These are phyloP conservation scores for Blastocystis sp. DNA, from an alignment of 352 stramenopile species.

Conservation along the genomic window DNA sequence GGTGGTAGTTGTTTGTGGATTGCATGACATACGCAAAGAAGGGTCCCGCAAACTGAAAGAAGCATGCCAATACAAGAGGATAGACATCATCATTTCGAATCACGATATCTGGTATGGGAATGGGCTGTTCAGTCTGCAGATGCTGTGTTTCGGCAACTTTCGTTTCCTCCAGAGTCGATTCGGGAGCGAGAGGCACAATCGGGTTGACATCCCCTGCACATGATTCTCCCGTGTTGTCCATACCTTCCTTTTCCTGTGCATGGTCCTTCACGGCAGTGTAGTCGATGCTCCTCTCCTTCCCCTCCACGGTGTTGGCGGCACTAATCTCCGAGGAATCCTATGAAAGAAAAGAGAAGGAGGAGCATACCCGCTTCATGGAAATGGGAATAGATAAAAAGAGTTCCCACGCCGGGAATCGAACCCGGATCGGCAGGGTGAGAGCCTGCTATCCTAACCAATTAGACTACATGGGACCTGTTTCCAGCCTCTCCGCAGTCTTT, in stretches of 20 bases:
- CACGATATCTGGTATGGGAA: too few relatives aligned
- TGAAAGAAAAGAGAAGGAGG: neutral
- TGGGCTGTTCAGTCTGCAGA: too few relatives aligned
- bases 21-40: neutral
- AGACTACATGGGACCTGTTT: slow-evolving; percentile 68
- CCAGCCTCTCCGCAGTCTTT: neutral
- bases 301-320: neutral
- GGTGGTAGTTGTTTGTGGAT: neutral
- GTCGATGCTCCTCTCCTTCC: neutral
- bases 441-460: slow-evolving; percentile 70
- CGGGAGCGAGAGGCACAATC: too few relatives aligned
- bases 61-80: neutral
- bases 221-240: neutral
- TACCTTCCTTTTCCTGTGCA: neutral
- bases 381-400: slow-evolving; percentile 2
- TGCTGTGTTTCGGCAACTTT: too few relatives aligned
- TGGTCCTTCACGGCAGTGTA: neutral
- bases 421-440: slow-evolving; percentile 69
- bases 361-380: neutral
- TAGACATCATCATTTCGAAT: neutral
- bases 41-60: neutral
- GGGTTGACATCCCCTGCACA: neutral
- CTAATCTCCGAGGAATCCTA: neutral
- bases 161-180: too few relatives aligned
- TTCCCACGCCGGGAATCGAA: slow-evolving; percentile 69